Evolutionary conservation across 2,329 filamentous ascomycete genomes (phyloP).

Genomic region (Harringtonia lauricola): DNA sequence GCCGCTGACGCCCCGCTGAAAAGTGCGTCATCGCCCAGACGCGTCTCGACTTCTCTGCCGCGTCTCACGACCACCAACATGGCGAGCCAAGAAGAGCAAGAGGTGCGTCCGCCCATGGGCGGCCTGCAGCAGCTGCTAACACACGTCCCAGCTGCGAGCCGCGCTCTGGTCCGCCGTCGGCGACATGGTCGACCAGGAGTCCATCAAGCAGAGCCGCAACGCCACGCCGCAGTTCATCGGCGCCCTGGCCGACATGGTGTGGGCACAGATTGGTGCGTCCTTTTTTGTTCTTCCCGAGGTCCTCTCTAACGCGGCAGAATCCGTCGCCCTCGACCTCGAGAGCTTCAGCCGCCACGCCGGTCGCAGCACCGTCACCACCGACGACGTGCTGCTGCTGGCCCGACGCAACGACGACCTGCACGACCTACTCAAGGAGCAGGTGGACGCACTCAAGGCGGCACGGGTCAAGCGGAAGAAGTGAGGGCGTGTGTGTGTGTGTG

Average conservation of each 20-base stretch:
- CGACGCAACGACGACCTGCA: conserved; percentile 80
- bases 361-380: conserved; percentile 65
- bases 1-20: no score
- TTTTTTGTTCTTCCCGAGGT: neutral
- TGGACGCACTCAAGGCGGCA: conserved; percentile 48
- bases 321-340: conserved; percentile 45
- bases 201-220: conserved; percentile 61
- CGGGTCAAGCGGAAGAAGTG: conserved; percentile 20
- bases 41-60: neutral
- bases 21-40: neutral
- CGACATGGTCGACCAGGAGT: conserved; percentile 81
- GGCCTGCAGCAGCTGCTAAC: neutral
- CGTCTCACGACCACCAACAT: conserved; percentile 7
- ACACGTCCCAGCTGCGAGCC: conserved; percentile 63
- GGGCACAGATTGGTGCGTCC: conserved; percentile 66
- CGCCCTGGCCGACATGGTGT: conserved; percentile 75
- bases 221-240: conserved; percentile 89
- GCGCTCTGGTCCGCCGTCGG: conserved; percentile 77
- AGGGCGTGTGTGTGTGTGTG: neutral
- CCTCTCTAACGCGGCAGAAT: conserved; percentile 27
- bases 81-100: conserved; percentile 17
- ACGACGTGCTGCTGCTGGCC: conserved; percentile 80
- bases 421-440: conserved; percentile 57
- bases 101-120: conserved; percentile 13
- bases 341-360: conserved; percentile 63